These are phyloP conservation scores for Proliferodiscus dingleyae DNA, from an alignment of 2,329 filamentous ascomycete genomes.

Conservation along the genomic window DNA sequence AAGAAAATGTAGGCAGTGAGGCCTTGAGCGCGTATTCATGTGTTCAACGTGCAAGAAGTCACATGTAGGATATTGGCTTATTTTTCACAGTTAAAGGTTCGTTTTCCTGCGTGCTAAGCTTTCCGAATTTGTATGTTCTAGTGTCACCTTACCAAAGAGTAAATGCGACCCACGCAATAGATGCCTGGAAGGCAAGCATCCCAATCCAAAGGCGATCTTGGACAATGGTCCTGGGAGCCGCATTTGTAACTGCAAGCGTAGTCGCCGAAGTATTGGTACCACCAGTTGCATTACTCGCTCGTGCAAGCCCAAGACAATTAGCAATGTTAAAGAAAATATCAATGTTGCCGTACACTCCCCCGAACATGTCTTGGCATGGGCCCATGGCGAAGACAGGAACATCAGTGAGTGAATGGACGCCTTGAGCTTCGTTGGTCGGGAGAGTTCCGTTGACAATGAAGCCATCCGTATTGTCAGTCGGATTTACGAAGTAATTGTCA, in stretches of 20 bases:
- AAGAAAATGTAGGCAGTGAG: too few relatives aligned
- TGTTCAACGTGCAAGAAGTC: too few relatives aligned
- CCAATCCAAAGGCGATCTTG: too few relatives aligned
- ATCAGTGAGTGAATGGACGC: constrained; percentile 73
- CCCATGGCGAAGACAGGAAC: constrained; percentile 75
- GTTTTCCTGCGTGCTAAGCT: too few relatives aligned
- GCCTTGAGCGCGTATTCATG: too few relatives aligned
- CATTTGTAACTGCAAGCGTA: neutral
- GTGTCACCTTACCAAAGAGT: too few relatives aligned
- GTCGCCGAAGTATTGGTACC: neutral
- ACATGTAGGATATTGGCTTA: too few relatives aligned
- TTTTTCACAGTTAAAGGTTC: too few relatives aligned
- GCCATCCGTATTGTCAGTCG: constrained; percentile 59
- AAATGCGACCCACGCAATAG: too few relatives aligned
- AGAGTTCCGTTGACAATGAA: constrained; percentile 74
- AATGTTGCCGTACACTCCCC: constrained; percentile 65
- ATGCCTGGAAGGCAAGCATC: too few relatives aligned
- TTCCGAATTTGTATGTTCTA: too few relatives aligned
- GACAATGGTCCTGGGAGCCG: neutral
- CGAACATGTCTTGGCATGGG: constrained; percentile 73
- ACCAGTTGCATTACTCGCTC: constrained; percentile 12
- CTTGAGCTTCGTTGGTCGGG: constrained; percentile 56
- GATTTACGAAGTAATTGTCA: constrained; percentile 63
- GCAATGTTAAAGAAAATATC: constrained; percentile 70
- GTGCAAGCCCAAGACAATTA: constrained; percentile 25